Base-by-base conservation (phyloP, 2,329 filamentous ascomycete genomes). In the Cucurbitaria berberidis region DNA sequence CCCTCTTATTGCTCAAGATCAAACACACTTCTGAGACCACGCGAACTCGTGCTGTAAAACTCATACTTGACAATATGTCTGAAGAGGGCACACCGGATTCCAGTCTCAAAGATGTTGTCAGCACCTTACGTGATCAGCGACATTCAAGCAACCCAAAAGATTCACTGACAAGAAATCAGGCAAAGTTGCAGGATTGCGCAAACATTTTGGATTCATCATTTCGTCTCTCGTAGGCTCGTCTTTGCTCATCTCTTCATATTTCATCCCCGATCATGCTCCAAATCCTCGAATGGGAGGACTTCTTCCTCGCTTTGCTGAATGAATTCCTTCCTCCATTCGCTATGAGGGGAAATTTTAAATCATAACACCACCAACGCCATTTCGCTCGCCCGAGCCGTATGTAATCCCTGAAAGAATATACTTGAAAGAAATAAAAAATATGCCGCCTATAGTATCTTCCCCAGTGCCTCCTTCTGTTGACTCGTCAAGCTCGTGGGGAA, bases 401-500 rank as follows among this genome's bases (percentile, higher is more conserved):
- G 42, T 35, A n/a, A 19, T n/a, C 18, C 4, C 7, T 19, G 18
- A 44, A 48, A 55, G 45, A 43, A 58, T 59, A 27, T 53, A 53
- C 48, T 24, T 39, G 53, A 59, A 59, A 43, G 22, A n/a, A n/a
- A 34, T 15, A 34, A 5, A 3, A 16, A 15, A 34, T n/a, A 8
- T 13, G 3, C 24, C 16, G 19, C 47, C 68, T 76, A 84, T 51
- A 99, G 79, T 66, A 96, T 90, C 67, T 93, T 88, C 77, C 84
- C 90, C 60, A 99, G 76, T 72, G 89, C 83, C 60, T 86, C 80
- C 81, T 96, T 98, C 78, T 98, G 93, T 4, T 83, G 79, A 7
- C 83, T 51, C 3, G 91, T 93, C 76, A 99, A 77, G 35, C 77
- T 87, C 3, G 86, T 87, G 0, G 95, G 95, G 80, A 96, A 98